Base-by-base conservation (phyloP, 2,329 filamentous ascomycete species). In the Tolypocladium capitatum region DNA sequence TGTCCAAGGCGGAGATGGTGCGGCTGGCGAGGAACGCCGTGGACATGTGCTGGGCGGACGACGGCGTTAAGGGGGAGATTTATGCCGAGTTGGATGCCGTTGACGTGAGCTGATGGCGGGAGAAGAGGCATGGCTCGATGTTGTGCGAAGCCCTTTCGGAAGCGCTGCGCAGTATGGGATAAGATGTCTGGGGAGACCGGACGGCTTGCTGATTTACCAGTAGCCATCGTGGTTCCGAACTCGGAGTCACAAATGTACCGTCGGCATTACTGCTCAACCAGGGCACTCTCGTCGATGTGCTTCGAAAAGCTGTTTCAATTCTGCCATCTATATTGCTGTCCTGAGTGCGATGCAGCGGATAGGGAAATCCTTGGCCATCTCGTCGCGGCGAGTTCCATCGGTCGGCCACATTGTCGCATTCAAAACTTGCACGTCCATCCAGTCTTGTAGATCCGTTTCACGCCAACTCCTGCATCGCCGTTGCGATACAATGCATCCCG, bases 21-120 rank as follows among this genome's bases (percentile, higher is more conserved):
- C 56, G 60, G 46, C 52, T 75, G 43, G 63, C 57, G 1, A 63
- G 58, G 41, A 69, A 74, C 52, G 68, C 64, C 0, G 60, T 74
- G 14, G 66, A 68, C 20, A 70, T 71, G 50, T 68, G 60, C 45
- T 75, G 72, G 72, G 71, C 71, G 8, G 55, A 61, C 18, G 57
- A 63, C 1, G 50, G 58, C 21, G 49, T 68, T 11, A 74, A 73
- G 49, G 45, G 35, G 24, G 49, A 31, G 8, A 52, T 63, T 13
- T 53, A 58, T 3, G 30, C 34, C 5, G 60, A 64, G 44, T 34
- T 64, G 1, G 57, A 57, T 33, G 41, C 32, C 4, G 38, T 60
- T 5, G 16, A 42, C 16, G 10, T 30, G 11, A 42, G 38, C n/a
- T 42, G 38, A 42, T 13, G 24, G 21, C 14, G 24, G 24, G 24